Evolutionary conservation across 164 flowering plant species (phyloP), one percentile per base, ranked within the genome.

Genomic region (Vitis labrusca): DNA sequence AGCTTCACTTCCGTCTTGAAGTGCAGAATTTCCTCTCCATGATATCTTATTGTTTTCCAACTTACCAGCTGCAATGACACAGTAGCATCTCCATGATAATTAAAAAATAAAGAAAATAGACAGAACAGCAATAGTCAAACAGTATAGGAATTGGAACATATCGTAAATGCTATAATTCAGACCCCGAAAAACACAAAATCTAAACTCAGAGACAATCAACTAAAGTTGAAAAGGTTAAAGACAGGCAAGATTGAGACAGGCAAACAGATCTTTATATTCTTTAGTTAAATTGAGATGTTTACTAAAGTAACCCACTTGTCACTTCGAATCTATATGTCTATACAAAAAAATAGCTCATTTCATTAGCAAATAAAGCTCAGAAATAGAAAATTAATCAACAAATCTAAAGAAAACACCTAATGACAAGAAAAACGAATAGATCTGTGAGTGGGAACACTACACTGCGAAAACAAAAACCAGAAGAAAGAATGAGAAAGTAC

Each of bases 11-110:
- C 96, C 96, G 82, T 91, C 96, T 10, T 83, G 16, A 30, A 91
- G 71, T 58, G 85, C 93, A 0, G 93, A 89, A 79, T 91, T 88
- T 13, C 96, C 96, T 76, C 96, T 85, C 96, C 93, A 91, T 0
- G 87, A 15, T 67, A 91, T 89, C 66, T 75, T 72, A 54, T 87
- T 87, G 52, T 89, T 55, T 9, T 53, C 88, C 88, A 91, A 67
- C 79, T 85, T 85, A 65, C 96, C 96, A 70, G 79, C 79, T 69
- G 76, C 84, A 75, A 72, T 4, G 56, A 66, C 56, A 71, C n/a
- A 23, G n/a, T 27, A 30, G 8, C 30, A 52, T 29, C 49, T n/a
- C 37, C 48, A 62, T 2, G 3, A 23, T 37, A 59, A 19, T 59
- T 27, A 59, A 5, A 17, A 23, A 59, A 27, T 7, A 56, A 19